Percentiles rank a stretch among this genome's conserved stretches.
These are phyloP conservation scores for Phytophthora uliginosa DNA, from an alignment of 352 stramenopile genomes.

Conservation along the genomic window DNA sequence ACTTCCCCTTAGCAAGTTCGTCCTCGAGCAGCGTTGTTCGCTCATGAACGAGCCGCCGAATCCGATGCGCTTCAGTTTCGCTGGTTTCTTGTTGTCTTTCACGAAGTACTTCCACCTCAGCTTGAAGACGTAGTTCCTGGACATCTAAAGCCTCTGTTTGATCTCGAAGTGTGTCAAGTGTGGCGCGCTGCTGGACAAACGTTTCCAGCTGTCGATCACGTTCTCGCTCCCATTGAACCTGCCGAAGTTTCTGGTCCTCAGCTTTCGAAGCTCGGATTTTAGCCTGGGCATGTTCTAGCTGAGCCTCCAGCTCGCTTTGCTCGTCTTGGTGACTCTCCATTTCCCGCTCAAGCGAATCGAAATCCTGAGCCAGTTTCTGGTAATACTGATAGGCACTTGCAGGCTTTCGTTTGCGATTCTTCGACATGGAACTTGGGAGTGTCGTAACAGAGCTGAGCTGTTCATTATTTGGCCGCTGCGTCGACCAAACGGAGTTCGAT, in stretches of 20 bases:
- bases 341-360: slow-evolving; percentile 53
- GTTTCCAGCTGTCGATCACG: slow-evolving; percentile 46
- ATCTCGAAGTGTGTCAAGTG: slow-evolving; percentile 29
- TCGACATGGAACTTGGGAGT: neutral
- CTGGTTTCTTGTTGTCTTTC: slow-evolving; percentile 51
- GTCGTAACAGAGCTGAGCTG: neutral
- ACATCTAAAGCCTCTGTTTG: slow-evolving; percentile 43
- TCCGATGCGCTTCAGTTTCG: slow-evolving; percentile 46
- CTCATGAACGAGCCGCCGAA: slow-evolving; percentile 59
- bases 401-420: slow-evolving; percentile 17
- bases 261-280: slow-evolving; percentile 19
- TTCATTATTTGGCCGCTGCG: neutral
- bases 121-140: slow-evolving; percentile 51
- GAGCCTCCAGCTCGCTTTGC: slow-evolving; percentile 39
- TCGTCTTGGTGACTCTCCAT: slow-evolving; percentile 38
- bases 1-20: slow-evolving; percentile 53
- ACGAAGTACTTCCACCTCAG: slow-evolving; percentile 59
- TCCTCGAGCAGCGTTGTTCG: slow-evolving; percentile 54
- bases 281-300: slow-evolving; percentile 27
- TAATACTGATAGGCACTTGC: slow-evolving; percentile 63
- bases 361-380: slow-evolving; percentile 63
- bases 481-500: neutral
- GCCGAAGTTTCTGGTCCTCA: slow-evolving; percentile 32
- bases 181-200: slow-evolving; percentile 38
- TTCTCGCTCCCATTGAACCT: slow-evolving; percentile 49